Evolutionary conservation across 352 stramenopile species (phyloP), one percentile per base, ranked within the genome.

Genomic region (Phytophthora sp.): DNA sequence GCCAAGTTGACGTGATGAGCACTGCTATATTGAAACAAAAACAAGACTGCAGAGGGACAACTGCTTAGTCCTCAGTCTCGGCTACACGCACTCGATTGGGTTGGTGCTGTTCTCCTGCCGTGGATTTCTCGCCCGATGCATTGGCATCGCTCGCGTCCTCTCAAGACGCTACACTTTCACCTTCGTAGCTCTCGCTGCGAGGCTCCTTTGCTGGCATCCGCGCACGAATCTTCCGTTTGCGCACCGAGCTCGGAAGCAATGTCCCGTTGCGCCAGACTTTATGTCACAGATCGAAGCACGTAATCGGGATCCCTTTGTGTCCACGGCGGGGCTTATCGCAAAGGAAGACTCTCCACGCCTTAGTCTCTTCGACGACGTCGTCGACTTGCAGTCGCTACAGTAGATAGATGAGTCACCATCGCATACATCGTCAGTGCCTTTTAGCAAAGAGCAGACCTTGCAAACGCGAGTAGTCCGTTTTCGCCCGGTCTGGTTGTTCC

Each of bases 381-480:
- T 5, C 0, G 44, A 29, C 9, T 15, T 11, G 8, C 46, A 64
- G 0, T 2, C n/a, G 9, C 26, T 52, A 12, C 57, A 57, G 6
- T 57, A 44, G 26, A 38, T 57, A 2, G 46, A 41, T 2, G 57
- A 57, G 6, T 57, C 36, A 3, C 45, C 46, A 2, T 36, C 36
- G 7, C 8, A 45, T 5, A n/a, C 9, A 4, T 16, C 36, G 36
- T 23, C n/a, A 1, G 36, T 23, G 11, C 36, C 13, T 16, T 56
- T 66, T 29, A 66, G 20, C 2, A 51, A 11, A 18, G 29, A 56
- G 30, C 58, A 60, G 3, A 66, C 50, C 7, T 51, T 60, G n/a
- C 58, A 60, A 9, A 39, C 42, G 13, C 58, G 15, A 11, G 47
- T 13, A 9, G 49, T 29, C 2, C 29, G 9, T 15, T 66, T 60